These are phyloP conservation scores for Asclepias syriaca DNA, from an alignment of 257 asterid genomes.

Conservation along the genomic window DNA sequence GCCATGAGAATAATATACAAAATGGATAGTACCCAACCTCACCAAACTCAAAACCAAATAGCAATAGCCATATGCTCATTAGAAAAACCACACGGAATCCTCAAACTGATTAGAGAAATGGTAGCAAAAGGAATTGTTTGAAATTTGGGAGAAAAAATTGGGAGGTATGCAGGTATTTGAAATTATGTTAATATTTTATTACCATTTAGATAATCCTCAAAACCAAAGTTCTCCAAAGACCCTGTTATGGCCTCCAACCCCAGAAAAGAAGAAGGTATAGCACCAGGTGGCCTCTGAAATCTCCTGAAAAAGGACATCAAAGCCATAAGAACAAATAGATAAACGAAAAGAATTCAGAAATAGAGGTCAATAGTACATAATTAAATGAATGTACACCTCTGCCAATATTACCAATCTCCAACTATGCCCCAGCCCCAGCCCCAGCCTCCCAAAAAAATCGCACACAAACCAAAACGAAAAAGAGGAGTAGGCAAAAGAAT, in stretches of 20 bases:
- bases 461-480: neutral
- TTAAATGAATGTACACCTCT: no score
- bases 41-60: neutral
- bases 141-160: neutral
- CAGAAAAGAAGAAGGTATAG: slow-evolving; percentile 75
- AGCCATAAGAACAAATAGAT: neutral
- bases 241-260: slow-evolving; percentile 85
- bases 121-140: neutral
- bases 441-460: neutral
- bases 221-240: slow-evolving; percentile 63
- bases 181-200: slow-evolving; percentile 10
- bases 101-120: neutral
- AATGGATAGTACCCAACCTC: neutral
- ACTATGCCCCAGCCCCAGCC: neutral
- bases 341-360: slow-evolving; percentile 12
- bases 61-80: neutral
- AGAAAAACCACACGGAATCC: neutral
- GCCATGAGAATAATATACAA: neutral
- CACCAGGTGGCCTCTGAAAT: slow-evolving; percentile 88
- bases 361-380: neutral
- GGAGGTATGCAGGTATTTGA: neutral
- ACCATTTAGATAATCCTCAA: slow-evolving; percentile 85
- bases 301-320: slow-evolving; percentile 26
- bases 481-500: neutral
- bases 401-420: neutral